These are phyloP conservation scores for Leucocoprinus sp. DNA, from an alignment of 768 basidiomycete genomes.

Conservation along the genomic window DNA sequence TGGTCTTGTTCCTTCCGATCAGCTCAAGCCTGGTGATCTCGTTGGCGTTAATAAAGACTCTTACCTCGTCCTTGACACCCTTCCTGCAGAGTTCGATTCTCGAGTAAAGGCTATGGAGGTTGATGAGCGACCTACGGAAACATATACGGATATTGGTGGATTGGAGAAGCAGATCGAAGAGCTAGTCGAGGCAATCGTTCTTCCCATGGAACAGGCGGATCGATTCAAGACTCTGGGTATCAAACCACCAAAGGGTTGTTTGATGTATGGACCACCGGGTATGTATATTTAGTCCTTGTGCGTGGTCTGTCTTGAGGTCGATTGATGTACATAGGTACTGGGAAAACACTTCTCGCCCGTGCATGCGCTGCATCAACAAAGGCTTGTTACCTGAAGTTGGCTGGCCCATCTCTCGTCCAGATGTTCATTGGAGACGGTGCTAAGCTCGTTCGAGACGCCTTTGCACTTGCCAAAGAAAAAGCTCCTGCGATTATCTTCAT, in stretches of 20 bases:
- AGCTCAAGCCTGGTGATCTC: constrained; percentile 86
- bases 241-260: constrained; percentile 91
- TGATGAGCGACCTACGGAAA: constrained; percentile 95
- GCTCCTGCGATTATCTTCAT: constrained; percentile 99
- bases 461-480: constrained; percentile 96
- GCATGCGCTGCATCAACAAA: constrained; percentile 98
- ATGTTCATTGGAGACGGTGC: constrained; percentile 99
- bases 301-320: constrained; percentile 3
- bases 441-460: constrained; percentile 96
- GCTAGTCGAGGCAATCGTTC: constrained; percentile 92
- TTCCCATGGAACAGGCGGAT: constrained; percentile 98
- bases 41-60: constrained; percentile 99
- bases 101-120: constrained; percentile 99
- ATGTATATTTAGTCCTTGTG: constrained; percentile 15
- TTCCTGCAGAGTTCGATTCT: constrained; percentile 96
- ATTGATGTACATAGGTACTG: constrained; percentile 53
- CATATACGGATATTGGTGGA: constrained; percentile 95
- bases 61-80: constrained; percentile 90
- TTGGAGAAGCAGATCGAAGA: constrained; percentile 99
- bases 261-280: constrained; percentile 99
- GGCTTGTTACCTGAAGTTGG: constrained; percentile 96
- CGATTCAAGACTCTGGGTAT: constrained; percentile 99
- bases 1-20: constrained; percentile 89
- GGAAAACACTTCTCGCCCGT: constrained; percentile 94
- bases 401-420: constrained; percentile 95